Conservation (phyloP, 371 early-diverging fungal genomes). For the Mucor circinelloides region DNA sequence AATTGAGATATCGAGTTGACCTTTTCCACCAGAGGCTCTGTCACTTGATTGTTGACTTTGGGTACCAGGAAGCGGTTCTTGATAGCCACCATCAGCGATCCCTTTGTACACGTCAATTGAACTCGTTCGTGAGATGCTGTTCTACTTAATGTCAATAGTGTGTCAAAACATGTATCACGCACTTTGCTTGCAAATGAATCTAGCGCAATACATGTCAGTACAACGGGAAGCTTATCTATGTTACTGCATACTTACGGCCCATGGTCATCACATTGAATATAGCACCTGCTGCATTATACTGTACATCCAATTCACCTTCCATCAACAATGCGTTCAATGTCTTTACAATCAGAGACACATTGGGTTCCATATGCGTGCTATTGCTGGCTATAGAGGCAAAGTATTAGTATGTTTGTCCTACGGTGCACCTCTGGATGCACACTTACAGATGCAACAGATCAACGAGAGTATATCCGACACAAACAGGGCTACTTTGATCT, state of each 20-base stretch:
- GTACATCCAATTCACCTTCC: constrained; percentile 44
- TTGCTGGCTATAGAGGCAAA: constrained; percentile 16
- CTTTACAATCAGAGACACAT: constrained; percentile 24
- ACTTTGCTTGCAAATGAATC: constrained; percentile 39
- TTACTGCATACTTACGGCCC: constrained; percentile 40
- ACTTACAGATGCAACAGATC: constrained; percentile 52
- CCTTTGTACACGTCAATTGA: constrained; percentile 45
- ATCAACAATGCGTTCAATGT: constrained; percentile 34
- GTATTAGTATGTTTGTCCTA: neutral
- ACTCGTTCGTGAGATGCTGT: constrained; percentile 40
- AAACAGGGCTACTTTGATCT: constrained; percentile 40
- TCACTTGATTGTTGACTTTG: constrained; percentile 35
- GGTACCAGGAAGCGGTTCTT: constrained; percentile 36
- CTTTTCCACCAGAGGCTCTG: constrained; percentile 42
- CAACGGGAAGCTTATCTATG: too few species aligned
- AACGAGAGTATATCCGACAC: constrained; percentile 47
- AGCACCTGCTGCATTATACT: constrained; percentile 50
- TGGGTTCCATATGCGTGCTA: constrained; percentile 22
- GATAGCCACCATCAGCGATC: constrained; percentile 36
- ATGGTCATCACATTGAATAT: constrained; percentile 51
- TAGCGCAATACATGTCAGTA: neutral
- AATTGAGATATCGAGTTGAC: constrained; percentile 22
- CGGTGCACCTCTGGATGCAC: neutral
- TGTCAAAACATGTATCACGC: constrained; percentile 38
- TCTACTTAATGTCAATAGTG: constrained; percentile 28